Evolutionary conservation across 2,329 filamentous ascomycete genomes (phyloP).

Genomic region (Aspergillus neoniger): DNA sequence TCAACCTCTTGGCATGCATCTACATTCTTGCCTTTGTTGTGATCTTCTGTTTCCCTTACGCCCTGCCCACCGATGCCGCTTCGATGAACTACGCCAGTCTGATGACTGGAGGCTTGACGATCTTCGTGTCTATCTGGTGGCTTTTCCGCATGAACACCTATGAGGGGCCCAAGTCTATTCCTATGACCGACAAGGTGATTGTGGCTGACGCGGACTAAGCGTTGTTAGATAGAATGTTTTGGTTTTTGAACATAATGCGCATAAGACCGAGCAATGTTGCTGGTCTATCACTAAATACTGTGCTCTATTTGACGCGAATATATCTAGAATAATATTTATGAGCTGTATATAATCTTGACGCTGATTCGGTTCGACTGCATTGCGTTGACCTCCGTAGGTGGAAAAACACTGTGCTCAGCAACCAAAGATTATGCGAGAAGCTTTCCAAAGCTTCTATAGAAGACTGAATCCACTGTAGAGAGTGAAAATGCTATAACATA

Average conservation of each 20-base stretch:
- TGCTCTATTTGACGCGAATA: not conserved
- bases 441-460: too few relatives aligned
- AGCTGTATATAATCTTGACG: not conserved
- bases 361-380: not conserved
- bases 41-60: conserved; percentile 62
- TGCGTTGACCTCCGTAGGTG: too few relatives aligned
- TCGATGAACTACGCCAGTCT: conserved; percentile 59
- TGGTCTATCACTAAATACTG: too few relatives aligned
- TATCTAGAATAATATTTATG: not conserved
- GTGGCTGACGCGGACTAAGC: conserved; percentile 34
- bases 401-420: too few relatives aligned
- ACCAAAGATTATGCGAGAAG: too few relatives aligned
- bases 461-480: too few relatives aligned
- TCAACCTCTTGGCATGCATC: conserved; percentile 55
- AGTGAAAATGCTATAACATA: too few relatives aligned
- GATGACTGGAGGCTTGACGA: conserved; percentile 55
- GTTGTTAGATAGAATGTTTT: not conserved
- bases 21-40: conserved; percentile 59
- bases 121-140: conserved; percentile 53
- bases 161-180: conserved; percentile 39
- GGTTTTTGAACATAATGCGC: not conserved
- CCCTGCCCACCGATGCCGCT: conserved; percentile 47
- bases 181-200: conserved; percentile 36
- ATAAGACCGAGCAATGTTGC: not conserved
- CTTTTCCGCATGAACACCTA: conserved; percentile 37